Conservation (phyloP, 2,329 filamentous ascomycete genomes). For the Neophaeococcomyces mojaviensis region DNA sequence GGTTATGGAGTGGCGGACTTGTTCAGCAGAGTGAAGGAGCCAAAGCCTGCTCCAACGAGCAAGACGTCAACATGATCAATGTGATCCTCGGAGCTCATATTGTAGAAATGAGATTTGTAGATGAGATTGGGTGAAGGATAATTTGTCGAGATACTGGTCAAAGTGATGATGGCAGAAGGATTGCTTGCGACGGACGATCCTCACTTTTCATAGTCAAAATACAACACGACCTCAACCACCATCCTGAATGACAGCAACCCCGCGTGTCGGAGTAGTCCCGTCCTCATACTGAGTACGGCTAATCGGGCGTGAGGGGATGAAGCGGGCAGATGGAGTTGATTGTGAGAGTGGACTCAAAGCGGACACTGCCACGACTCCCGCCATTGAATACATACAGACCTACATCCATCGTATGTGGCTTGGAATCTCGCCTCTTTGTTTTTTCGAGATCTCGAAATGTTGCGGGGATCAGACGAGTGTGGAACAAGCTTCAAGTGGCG, state of each 20-base stretch:
- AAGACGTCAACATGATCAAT: conserved; percentile 23
- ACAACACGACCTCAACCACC: background rate
- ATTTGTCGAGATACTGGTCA: too few relatives aligned
- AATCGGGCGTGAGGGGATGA: conserved; percentile 11
- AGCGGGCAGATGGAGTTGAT: conserved; percentile 14
- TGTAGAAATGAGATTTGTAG: background rate
- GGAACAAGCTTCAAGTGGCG: background rate
- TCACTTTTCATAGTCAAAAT: background rate
- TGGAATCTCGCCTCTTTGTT: too few relatives aligned
- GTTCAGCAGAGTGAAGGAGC: conserved; percentile 45
- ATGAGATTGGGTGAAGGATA: too few relatives aligned
- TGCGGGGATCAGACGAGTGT: background rate
- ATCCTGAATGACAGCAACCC: background rate
- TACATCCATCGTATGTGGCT: too few relatives aligned
- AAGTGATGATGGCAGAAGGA: background rate
- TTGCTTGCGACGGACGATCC: background rate
- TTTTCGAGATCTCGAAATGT: background rate
- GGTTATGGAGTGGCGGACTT: conserved; percentile 7
- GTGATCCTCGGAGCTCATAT: conserved; percentile 14
- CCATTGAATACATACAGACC: too few relatives aligned
- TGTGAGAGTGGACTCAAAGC: background rate
- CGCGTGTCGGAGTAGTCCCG: background rate
- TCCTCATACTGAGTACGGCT: background rate
- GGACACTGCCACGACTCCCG: background rate
- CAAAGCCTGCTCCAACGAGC: conserved; percentile 27